A percentile compares a stretch with the other conserved stretches of the same genome.
These are phyloP conservation scores for Uronychia setigera DNA, from an alignment of 73 alveolate genomes.

Conservation along the genomic window DNA sequence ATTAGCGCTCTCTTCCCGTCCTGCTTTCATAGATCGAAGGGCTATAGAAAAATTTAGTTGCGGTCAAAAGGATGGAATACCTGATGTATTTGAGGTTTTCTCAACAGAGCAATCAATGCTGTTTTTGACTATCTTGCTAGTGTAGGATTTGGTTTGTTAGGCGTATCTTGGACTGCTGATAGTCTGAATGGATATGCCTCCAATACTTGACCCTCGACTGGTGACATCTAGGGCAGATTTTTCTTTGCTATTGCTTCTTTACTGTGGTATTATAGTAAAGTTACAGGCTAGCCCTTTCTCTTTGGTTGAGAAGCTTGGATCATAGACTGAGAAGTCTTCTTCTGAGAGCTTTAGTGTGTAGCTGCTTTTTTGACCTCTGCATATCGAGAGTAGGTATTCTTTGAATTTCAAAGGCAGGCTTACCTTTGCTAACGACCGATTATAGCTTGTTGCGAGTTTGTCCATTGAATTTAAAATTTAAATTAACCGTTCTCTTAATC, in stretches of 20 bases:
- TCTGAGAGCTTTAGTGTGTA: not conserved
- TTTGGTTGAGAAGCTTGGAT: not conserved
- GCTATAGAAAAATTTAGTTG: no score
- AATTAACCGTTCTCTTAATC: not conserved
- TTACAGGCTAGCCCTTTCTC: not conserved
- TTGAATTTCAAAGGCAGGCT: not conserved
- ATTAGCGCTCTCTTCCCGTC: not conserved
- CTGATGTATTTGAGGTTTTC: not conserved
- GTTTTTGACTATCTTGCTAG: not conserved
- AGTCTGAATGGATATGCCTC: conserved; percentile 2
- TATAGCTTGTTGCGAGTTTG: not conserved
- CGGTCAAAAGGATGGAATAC: not conserved
- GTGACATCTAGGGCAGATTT: not conserved
- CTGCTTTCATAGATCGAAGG: not conserved
- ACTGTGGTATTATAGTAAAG: not conserved
- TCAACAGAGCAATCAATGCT: not conserved
- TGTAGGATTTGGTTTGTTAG: not conserved
- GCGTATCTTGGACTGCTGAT: conserved; percentile 2
- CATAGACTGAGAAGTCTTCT: not conserved
- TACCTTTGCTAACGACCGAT: not conserved
- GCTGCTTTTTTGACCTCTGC: not conserved
- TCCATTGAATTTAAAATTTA: not conserved
- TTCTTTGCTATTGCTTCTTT: not conserved
- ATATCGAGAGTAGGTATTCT: not conserved
- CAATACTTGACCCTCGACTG: not conserved